These are phyloP conservation scores for Cenchrus purpureus DNA, from an alignment of 176 grass and related monocot genomes.

Conservation along the genomic window DNA sequence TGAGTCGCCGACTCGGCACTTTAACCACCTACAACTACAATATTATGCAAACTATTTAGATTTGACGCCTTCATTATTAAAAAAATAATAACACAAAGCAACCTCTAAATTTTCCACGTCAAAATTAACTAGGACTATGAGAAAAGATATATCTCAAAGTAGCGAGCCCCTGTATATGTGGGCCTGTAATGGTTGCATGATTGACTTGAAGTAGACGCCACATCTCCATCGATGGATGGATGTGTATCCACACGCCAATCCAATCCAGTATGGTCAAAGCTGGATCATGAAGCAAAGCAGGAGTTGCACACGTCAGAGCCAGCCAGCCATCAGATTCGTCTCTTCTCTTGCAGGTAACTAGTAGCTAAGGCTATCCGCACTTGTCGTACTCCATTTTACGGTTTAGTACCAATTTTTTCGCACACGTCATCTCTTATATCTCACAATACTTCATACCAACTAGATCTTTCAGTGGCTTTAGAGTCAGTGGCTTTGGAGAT, in stretches of 20 bases:
- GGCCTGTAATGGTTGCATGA: neutral
- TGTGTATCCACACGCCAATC: neutral
- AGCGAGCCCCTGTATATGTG: too few relatives aligned
- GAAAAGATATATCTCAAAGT: neutral
- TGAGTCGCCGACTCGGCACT: too few relatives aligned
- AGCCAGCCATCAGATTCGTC: neutral
- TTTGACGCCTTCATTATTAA: neutral
- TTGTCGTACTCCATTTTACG: too few relatives aligned
- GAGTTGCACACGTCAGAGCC: neutral
- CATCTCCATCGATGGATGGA: conserved; percentile 15
- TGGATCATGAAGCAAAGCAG: conserved; percentile 24
- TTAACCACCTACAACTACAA: too few relatives aligned
- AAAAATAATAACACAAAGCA: neutral
- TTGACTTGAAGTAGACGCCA: conserved; percentile 43
- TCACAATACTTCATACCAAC: too few relatives aligned
- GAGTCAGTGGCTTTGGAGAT: too few relatives aligned
- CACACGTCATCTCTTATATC: too few relatives aligned
- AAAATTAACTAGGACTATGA: neutral
- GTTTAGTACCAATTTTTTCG: too few relatives aligned
- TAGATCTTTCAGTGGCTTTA: too few relatives aligned
- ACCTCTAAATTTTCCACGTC: neutral
- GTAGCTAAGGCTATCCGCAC: too few relatives aligned
- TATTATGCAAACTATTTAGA: too few relatives aligned
- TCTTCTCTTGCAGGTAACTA: neutral
- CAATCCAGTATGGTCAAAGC: conserved; percentile 11